phyloP scores from a whole-genome alignment of 2,329 filamentous ascomycete genomes.

The Trichophyton benhamiae region DNA sequence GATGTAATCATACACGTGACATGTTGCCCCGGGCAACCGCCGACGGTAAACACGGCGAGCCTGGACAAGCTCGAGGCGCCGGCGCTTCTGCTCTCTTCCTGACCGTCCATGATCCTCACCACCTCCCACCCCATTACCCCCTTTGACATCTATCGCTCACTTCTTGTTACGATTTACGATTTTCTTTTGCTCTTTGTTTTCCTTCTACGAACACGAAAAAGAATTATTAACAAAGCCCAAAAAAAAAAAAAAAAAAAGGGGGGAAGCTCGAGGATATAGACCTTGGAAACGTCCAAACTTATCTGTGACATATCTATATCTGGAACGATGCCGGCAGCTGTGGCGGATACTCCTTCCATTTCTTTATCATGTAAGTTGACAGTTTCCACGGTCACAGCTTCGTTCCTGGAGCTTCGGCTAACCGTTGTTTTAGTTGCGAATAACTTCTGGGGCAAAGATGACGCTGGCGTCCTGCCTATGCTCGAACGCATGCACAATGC shows the following conservation, averaged over 20 bases:
- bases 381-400: neutral
- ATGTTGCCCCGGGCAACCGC: neutral
- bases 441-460: constrained; percentile 99
- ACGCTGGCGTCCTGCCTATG: constrained; percentile 84
- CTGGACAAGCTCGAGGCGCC: neutral
- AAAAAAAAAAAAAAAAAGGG: neutral
- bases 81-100: neutral
- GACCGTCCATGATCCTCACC: neutral
- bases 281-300: neutral
- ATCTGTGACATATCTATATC: neutral
- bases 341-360: constrained; percentile 51
- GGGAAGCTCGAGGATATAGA: neutral
- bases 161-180: neutral
- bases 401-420: neutral
- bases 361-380: constrained; percentile 50
- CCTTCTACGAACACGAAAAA: neutral
- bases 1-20: neutral
- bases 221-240: neutral
- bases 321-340: constrained; percentile 46
- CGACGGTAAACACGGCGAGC: neutral
- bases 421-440: constrained; percentile 60
- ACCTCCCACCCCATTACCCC: neutral
- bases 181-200: neutral
- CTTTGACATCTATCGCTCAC: neutral
- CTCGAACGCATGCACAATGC: constrained; percentile 89